Base-by-base conservation (phyloP, 1,139 yeast genomes). In the Protomyces gravidus region DNA sequence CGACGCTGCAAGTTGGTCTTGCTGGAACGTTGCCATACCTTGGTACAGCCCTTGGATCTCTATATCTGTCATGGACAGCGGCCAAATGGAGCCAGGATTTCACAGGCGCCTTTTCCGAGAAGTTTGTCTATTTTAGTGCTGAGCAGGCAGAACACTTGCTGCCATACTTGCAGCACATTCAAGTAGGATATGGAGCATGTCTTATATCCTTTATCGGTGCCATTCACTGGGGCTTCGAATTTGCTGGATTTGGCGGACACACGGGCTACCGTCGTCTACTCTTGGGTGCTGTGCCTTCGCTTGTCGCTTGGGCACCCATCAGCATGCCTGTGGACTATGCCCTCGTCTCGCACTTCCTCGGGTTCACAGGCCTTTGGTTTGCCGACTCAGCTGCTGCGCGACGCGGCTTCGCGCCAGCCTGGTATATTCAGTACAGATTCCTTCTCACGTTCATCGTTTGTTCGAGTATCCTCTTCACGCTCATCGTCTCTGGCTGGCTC, bases 151-250 rank as follows among this genome's bases (percentile, higher is more conserved):
- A 58, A 13, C 45, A 53, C 2, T 42, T 49, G 42, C 30, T 58
- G 39, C 53, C 57, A 7, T 23, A 51, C 33, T 27, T 58, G 9
- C 53, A 58, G 53, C 60, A 61, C 15, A 33, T 58, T 13, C 61
- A 58, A 40, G 53, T 58, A 33, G 61, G 61, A 11, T 58, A 58
- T 53, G 61, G 61, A 3, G 61, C 61, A 17, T 58, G 61, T 30
- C 30, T 58, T 13, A 13, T 58, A 3, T 45, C 59, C 7, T 51
- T 58, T 40, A 32, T 58, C 4, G 61, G 61, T 3, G 61, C 61
- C 6, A 52, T 58, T 42, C 61, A 58, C 45, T 58, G 61, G 61
- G 61, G 61, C 9, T 48, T 58, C 17, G 61, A 58, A 19, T 46
- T 58, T 25, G 28, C 61, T 26, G 53, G 53, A 9, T 53, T 26